These are phyloP conservation scores for Cucumis hystrix DNA, from an alignment of 306 rosid genomes.

Conservation along the genomic window DNA sequence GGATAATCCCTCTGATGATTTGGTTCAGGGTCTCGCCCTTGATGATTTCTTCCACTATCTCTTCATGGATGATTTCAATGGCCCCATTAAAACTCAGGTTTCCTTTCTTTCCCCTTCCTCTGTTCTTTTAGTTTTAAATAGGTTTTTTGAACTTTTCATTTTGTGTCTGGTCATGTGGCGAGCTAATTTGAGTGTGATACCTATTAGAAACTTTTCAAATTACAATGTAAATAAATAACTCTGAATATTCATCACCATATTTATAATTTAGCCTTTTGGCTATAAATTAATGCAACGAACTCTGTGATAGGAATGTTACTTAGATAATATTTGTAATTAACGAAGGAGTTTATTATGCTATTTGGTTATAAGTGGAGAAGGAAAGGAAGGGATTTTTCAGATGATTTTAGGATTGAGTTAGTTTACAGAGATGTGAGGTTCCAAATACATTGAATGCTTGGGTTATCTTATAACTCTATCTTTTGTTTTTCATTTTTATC, in stretches of 20 bases:
- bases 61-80: constrained; percentile 40
- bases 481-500: no score
- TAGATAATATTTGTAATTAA: no score
- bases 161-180: not conserved
- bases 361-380: no score
- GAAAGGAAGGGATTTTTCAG: no score
- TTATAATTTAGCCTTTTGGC: not conserved
- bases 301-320: not conserved
- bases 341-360: no score
- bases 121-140: no score
- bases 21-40: constrained; percentile 18
- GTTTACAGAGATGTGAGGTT: no score
- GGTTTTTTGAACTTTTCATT: no score
- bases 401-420: no score
- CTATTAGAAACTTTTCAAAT: not conserved
- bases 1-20: not conserved
- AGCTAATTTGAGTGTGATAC: not conserved
- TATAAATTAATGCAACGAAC: not conserved
- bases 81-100: constrained; percentile 45
- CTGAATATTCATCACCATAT: not conserved
- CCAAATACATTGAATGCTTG: no score
- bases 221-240: not conserved
- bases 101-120: not conserved
- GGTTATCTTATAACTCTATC: no score
- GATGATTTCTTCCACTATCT: constrained; percentile 51